Evolutionary conservation across 345 rosid genomes (phyloP).

Genomic region (Rhodamnia argentea): DNA sequence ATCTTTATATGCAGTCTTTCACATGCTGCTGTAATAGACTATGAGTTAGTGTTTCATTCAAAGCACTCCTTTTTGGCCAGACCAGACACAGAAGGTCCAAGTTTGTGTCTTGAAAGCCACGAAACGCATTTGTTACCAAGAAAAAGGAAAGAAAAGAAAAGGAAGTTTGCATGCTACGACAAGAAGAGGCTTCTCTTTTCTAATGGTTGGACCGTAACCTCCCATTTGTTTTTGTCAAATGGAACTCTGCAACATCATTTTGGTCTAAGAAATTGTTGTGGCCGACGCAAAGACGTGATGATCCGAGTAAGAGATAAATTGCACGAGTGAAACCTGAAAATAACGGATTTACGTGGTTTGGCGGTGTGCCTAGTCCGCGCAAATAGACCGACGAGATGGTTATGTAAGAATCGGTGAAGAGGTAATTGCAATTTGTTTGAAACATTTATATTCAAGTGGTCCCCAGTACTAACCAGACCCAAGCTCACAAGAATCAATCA

Average conservation of each 20-base stretch:
- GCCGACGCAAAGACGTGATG: background rate
- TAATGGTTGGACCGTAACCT: background rate
- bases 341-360: accelerated
- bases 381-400: background rate
- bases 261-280: background rate
- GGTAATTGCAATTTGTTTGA: background rate
- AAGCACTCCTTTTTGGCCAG: background rate
- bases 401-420: background rate
- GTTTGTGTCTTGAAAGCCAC: background rate
- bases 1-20: background rate
- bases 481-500: background rate
- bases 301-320: background rate
- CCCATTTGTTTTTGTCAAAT: background rate
- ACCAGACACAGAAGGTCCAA: background rate
- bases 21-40: background rate
- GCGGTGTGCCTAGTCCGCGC: background rate
- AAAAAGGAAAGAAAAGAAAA: background rate
- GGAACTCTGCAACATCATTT: background rate
- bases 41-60: background rate
- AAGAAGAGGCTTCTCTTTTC: background rate
- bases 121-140: background rate
- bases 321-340: background rate
- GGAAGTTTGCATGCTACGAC: background rate
- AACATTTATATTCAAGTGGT: background rate
- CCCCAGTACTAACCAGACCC: background rate